phyloP scores from a whole-genome alignment of 139 green algal species.

The Eudorina sp. region DNA sequence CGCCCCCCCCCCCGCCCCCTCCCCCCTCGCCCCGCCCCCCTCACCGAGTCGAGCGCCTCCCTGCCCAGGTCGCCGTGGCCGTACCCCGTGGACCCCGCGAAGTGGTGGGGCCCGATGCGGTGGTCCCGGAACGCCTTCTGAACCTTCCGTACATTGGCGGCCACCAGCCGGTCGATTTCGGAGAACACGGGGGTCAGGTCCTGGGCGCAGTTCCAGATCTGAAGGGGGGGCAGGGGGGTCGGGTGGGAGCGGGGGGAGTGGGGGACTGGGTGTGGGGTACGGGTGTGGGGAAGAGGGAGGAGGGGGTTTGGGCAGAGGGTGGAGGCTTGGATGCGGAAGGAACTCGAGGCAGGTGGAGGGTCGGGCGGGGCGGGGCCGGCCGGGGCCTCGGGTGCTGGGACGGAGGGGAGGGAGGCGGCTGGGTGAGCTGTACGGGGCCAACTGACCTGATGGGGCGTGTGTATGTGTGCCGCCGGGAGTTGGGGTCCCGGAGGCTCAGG shows the following conservation, averaged over 20 bases:
- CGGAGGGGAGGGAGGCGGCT: no score
- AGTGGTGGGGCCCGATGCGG: constrained; percentile 91
- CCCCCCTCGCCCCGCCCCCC: not conserved
- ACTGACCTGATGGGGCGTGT: no score
- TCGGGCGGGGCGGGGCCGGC: no score
- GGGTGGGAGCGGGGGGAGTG: not conserved
- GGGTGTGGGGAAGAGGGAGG: no score
- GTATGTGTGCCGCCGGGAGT: no score
- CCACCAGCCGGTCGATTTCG: constrained; percentile 80
- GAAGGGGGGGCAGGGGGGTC: not conserved
- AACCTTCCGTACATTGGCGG: constrained; percentile 77
- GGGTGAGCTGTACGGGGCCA: no score
- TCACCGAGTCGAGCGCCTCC: constrained; percentile 84
- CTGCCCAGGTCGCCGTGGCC: constrained; percentile 93
- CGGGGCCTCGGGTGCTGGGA: no score
- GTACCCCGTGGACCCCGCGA: constrained; percentile 93
- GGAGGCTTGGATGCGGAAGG: no score
- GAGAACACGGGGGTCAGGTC: constrained; percentile 74
- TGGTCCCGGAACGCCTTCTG: constrained; percentile 74
- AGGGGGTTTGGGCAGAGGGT: no score
- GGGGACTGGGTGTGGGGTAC: not conserved
- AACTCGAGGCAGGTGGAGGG: no score
- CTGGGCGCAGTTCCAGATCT: constrained; percentile 47
- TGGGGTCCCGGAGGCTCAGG: no score
- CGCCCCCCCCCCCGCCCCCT: not conserved